Evolutionary conservation across 441 rosid genomes (phyloP).

Genomic region (Eruca vesicaria): DNA sequence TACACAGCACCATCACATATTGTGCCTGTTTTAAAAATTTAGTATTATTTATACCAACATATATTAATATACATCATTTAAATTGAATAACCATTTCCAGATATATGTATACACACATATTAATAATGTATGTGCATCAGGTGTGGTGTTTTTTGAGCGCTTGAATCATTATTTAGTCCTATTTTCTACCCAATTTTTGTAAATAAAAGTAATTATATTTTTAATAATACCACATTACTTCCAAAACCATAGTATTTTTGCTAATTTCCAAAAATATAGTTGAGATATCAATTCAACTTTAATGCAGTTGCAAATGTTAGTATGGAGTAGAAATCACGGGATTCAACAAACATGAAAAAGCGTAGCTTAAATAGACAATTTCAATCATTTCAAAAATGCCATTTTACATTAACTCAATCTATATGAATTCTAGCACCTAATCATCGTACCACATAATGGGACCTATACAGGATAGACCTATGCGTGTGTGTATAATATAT

Average conservation of each 20-base stretch:
- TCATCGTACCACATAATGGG: not conserved
- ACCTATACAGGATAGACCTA: not conserved
- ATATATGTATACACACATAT: not conserved
- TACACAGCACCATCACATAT: slow-evolving; percentile 79
- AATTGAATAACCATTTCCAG: not conserved
- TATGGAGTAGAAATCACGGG: slow-evolving; percentile 10
- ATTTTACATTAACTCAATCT: not conserved
- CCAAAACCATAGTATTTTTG: too few species aligned
- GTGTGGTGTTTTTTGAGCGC: not conserved
- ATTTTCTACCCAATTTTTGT: not conserved
- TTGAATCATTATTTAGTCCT: not conserved
- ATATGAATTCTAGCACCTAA: slow-evolving; percentile 4
- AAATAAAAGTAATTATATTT: not conserved
- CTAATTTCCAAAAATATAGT: slow-evolving; percentile 17
- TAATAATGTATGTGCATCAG: not conserved
- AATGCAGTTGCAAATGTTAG: slow-evolving; percentile 13
- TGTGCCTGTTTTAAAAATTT: slow-evolving; percentile 56
- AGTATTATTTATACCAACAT: not conserved
- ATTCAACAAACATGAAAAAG: slow-evolving; percentile 9
- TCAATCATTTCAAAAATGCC: not conserved
- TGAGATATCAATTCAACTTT: slow-evolving; percentile 18
- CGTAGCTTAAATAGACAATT: not conserved
- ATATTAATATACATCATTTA: not conserved
- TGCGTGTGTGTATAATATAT: not conserved
- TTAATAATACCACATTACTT: not conserved